These are phyloP conservation scores for Saksenaea vasiformis DNA, from an alignment of 371 early-diverging fungal species.

Conservation along the genomic window DNA sequence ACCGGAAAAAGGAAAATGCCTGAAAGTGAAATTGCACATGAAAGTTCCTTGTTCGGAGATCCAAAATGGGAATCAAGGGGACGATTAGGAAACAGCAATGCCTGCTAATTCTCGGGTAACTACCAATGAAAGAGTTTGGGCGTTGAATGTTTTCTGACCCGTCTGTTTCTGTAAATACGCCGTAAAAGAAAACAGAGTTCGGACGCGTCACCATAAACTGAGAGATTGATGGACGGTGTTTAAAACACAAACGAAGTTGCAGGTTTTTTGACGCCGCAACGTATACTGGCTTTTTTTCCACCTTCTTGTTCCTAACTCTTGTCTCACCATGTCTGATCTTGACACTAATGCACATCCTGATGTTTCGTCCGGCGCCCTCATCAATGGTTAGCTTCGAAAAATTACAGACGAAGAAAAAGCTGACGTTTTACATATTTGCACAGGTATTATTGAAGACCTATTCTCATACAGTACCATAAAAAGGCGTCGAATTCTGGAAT, in stretches of 20 bases:
- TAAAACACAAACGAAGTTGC: background rate
- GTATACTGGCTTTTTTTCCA: background rate
- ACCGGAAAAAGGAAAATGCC: no score
- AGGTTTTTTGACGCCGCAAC: background rate
- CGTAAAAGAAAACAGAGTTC: no score
- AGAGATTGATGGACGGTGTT: background rate
- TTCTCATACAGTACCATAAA: slow-evolving; percentile 41
- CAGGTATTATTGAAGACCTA: slow-evolving; percentile 46
- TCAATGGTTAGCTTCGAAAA: background rate
- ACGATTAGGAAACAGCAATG: no score
- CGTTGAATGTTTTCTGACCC: no score
- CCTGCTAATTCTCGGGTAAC: no score
- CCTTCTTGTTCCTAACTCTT: background rate
- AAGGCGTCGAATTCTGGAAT: slow-evolving; percentile 42
- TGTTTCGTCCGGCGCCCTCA: background rate
- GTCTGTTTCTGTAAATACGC: no score
- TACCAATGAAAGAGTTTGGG: no score
- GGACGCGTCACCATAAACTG: background rate
- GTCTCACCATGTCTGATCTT: background rate
- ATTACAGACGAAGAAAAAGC: background rate
- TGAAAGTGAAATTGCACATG: no score
- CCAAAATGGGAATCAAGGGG: no score
- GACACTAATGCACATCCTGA: background rate
- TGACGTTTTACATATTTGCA: background rate
- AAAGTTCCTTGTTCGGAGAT: no score